Evolutionary conservation across 768 basidiomycete genomes (phyloP).

Genomic region (Boletellus ananiceps): DNA sequence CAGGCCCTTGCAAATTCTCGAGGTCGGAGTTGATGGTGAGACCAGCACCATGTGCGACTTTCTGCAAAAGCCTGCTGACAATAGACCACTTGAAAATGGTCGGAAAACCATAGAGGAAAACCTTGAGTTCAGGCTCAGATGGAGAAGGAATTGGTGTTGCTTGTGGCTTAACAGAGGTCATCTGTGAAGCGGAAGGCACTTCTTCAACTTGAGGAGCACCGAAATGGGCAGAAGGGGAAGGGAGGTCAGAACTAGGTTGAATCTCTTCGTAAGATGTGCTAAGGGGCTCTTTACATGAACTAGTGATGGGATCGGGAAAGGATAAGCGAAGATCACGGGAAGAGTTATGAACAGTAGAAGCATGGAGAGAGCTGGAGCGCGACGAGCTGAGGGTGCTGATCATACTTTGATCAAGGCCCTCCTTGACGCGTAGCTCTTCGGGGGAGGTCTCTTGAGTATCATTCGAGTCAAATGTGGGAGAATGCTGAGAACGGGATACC

Average conservation of each 20-base stretch:
- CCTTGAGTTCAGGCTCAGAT: slow-evolving; percentile 45
- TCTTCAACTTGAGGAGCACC: slow-evolving; percentile 27
- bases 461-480: slow-evolving; percentile 26
- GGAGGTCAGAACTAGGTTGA: slow-evolving; percentile 37
- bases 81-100: slow-evolving; percentile 58
- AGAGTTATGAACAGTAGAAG: slow-evolving; percentile 53
- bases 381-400: slow-evolving; percentile 75
- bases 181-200: slow-evolving; percentile 21
- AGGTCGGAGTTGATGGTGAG: slow-evolving; percentile 24
- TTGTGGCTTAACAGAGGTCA: slow-evolving; percentile 28
- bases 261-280: slow-evolving; percentile 55
- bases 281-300: slow-evolving; percentile 56
- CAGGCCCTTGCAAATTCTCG: slow-evolving; percentile 19
- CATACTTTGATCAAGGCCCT: slow-evolving; percentile 78
- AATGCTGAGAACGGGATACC: slow-evolving; percentile 15
- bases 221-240: slow-evolving; percentile 16
- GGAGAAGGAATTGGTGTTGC: slow-evolving; percentile 23
- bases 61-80: slow-evolving; percentile 54
- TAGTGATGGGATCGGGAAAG: slow-evolving; percentile 79
- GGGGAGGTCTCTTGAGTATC: slow-evolving; percentile 34
- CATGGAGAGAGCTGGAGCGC: slow-evolving; percentile 56
- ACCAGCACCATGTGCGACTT: slow-evolving; percentile 40
- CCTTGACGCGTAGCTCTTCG: slow-evolving; percentile 68
- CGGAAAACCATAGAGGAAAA: slow-evolving; percentile 64
- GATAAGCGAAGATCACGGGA: slow-evolving; percentile 73